Conservation (phyloP, 108 stramenopile genomes). For the Fistulifera pelliculosa region DNA sequence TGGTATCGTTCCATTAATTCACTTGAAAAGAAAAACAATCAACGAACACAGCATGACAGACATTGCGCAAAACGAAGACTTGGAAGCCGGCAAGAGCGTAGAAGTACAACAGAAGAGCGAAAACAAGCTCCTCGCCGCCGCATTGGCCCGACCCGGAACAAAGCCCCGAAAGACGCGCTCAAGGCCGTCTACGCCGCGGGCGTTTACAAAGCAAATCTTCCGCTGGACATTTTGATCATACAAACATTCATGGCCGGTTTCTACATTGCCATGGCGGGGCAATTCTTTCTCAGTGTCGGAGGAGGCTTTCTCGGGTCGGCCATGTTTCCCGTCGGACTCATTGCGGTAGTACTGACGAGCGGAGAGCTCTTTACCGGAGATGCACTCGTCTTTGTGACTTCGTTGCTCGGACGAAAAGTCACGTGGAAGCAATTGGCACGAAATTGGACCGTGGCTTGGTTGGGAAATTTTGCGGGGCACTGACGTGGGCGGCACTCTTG, state of each 20-base stretch:
- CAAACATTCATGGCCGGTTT: conserved; percentile 41
- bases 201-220: conserved; percentile 28
- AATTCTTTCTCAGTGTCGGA: conserved; percentile 25
- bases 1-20: too few relatives aligned
- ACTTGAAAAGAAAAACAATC: too few relatives aligned
- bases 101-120: too few relatives aligned
- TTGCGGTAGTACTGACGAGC: conserved; percentile 29
- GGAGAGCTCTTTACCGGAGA: conserved; percentile 36
- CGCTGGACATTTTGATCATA: conserved; percentile 16
- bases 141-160: conserved; percentile 23
- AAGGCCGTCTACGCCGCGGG: conserved; percentile 26
- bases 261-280: conserved; percentile 33
- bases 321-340: conserved; percentile 25
- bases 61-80: too few relatives aligned
- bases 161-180: conserved; percentile 24
- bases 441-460: conserved; percentile 37
- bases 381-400: conserved; percentile 27
- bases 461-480: conserved; percentile 19
- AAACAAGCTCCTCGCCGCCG: too few relatives aligned
- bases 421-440: conserved; percentile 15
- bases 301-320: conserved; percentile 20
- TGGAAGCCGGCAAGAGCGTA: too few relatives aligned
- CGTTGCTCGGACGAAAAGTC: conserved; percentile 19
- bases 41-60: too few relatives aligned
- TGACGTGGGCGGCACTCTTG: conserved; percentile 19